A percentile compares a stretch with the other conserved stretches of the same genome.
These are phyloP conservation scores for Amanita jacksonii DNA, from an alignment of 768 basidiomycete species.

Conservation along the genomic window DNA sequence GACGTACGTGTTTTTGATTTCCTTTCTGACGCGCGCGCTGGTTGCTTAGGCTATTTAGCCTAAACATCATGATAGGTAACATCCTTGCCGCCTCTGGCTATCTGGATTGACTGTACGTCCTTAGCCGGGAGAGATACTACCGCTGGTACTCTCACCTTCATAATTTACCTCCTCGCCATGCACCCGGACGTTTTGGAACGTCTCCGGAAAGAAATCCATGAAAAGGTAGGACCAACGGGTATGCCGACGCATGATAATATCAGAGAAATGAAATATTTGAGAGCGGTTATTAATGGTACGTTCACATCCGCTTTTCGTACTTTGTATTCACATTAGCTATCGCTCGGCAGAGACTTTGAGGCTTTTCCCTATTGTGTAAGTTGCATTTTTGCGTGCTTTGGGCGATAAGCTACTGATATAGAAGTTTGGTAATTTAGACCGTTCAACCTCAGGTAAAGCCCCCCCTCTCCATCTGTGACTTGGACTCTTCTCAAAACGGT, in stretches of 20 bases:
- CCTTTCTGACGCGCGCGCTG: not conserved
- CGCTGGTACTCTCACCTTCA: constrained; percentile 33
- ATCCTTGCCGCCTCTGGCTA: not conserved
- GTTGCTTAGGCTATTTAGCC: constrained; percentile 12
- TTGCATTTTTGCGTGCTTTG: not conserved
- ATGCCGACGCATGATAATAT: constrained; percentile 49
- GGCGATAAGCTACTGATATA: not conserved
- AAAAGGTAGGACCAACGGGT: constrained; percentile 36
- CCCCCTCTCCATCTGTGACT: not conserved
- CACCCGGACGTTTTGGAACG: constrained; percentile 37
- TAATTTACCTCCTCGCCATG: constrained; percentile 37
- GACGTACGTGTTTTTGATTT: constrained; percentile 19
- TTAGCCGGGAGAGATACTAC: constrained; percentile 38
- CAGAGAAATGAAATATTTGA: constrained; percentile 51
- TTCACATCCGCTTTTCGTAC: too few relatives aligned
- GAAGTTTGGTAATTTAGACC: constrained; percentile 23
- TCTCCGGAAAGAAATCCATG: constrained; percentile 47
- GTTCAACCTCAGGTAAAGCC: constrained; percentile 35
- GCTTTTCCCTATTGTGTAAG: constrained; percentile 46
- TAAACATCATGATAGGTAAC: constrained; percentile 37
- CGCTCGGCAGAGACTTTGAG: constrained; percentile 50
- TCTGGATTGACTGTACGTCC: not conserved
- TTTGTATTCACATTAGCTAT: too few relatives aligned
- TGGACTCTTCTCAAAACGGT: not conserved
- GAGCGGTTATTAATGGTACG: constrained; percentile 57